These are phyloP conservation scores for Blastobotrys capitulatus DNA, from an alignment of 1,139 yeast species.

Conservation along the genomic window DNA sequence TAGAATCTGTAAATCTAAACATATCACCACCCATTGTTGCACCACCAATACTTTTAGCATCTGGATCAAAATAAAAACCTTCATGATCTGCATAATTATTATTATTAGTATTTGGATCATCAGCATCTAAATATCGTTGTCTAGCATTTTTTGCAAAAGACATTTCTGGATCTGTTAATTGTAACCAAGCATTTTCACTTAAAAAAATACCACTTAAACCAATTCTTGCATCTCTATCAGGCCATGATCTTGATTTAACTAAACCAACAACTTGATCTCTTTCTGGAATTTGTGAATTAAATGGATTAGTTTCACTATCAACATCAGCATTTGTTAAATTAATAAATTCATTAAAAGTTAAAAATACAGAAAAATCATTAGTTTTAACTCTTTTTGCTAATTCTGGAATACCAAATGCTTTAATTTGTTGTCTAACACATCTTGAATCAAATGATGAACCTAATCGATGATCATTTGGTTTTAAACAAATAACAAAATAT, in stretches of 20 bases:
- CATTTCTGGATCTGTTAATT: constrained; percentile 37
- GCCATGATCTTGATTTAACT: constrained; percentile 33
- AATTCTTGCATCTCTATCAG: constrained; percentile 36
- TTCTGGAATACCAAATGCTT: constrained; percentile 39
- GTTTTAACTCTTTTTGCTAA: constrained; percentile 36
- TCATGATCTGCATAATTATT: constrained; percentile 26
- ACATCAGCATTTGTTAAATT: constrained; percentile 24
- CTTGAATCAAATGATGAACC: constrained; percentile 38
- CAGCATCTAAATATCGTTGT: constrained; percentile 26
- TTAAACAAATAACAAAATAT: constrained; percentile 38
- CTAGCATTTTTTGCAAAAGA: constrained; percentile 30
- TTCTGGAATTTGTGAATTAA: constrained; percentile 23
- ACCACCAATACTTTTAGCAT: constrained; percentile 33
- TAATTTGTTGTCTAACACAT: constrained; percentile 39
- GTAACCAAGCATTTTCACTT: constrained; percentile 39
- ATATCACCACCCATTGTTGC: constrained; percentile 33
- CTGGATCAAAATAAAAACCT: constrained; percentile 32
- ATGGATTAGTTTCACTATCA: constrained; percentile 16
- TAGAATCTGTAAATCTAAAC: constrained; percentile 33
- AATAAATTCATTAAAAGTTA: constrained; percentile 37
- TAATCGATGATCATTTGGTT: constrained; percentile 38
- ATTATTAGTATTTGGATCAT: constrained; percentile 13
- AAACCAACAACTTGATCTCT: constrained; percentile 33
- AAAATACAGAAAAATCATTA: constrained; percentile 36
- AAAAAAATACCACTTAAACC: constrained; percentile 39